Evolutionary conservation across 805 yeast genomes (phyloP).

Genomic region (Groenewaldozyma tartarivorans): DNA sequence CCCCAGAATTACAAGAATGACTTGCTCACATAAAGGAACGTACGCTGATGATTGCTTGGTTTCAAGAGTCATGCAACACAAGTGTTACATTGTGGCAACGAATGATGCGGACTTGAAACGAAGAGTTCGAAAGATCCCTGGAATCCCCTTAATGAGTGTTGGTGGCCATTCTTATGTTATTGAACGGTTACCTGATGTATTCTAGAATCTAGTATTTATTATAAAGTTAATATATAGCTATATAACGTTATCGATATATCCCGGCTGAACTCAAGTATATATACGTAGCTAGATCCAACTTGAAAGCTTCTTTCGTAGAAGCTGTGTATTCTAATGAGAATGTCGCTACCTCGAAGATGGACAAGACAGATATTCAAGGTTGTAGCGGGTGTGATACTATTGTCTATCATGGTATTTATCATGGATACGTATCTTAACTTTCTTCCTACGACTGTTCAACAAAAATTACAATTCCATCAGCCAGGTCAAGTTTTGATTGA

Average conservation of each 20-base stretch:
- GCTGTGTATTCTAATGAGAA: neutral
- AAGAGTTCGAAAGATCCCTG: constrained; percentile 91
- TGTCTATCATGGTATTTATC: constrained; percentile 23
- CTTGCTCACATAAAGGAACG: constrained; percentile 89
- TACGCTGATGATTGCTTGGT: constrained; percentile 98
- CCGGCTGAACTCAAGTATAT: too few relatives aligned
- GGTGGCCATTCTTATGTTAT: constrained; percentile 88
- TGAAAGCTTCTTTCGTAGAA: too few relatives aligned
- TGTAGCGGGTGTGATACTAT: constrained; percentile 2
- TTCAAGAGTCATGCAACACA: constrained; percentile 87
- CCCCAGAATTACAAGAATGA: constrained; percentile 78
- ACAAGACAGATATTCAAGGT: constrained; percentile 12
- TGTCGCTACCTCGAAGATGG: constrained; percentile 11
- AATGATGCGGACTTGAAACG: constrained; percentile 96
- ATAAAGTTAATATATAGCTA: neutral
- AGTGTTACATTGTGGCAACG: constrained; percentile 94
- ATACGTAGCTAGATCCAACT: too few relatives aligned
- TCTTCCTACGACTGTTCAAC: constrained; percentile 26
- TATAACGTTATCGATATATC: too few relatives aligned
- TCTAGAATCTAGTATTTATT: constrained; percentile 14
- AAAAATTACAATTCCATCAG: constrained; percentile 33
- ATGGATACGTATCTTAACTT: constrained; percentile 34
- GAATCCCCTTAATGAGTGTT: constrained; percentile 94
- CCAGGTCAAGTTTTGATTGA: constrained; percentile 37
- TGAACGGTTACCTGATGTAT: constrained; percentile 88